Evolutionary conservation across 2,329 filamentous ascomycete genomes (phyloP).

Genomic region (Lasiodiplodia hormozganensis): DNA sequence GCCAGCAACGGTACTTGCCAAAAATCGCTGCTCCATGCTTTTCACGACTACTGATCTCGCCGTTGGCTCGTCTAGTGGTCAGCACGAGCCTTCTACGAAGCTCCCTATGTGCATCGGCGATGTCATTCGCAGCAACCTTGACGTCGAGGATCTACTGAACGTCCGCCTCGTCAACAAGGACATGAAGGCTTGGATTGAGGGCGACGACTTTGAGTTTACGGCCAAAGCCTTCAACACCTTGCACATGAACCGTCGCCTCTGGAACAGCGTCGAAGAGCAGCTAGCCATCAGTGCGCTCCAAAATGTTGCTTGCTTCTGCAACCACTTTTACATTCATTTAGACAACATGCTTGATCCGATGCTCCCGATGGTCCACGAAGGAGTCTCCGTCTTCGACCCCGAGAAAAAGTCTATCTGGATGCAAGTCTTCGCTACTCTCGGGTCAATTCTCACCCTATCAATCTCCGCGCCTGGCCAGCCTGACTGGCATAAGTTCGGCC

Average conservation of each 20-base stretch:
- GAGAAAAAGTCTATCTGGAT: neutral
- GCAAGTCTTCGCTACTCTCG: neutral
- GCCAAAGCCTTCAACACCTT: constrained; percentile 1
- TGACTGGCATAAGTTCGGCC: constrained; percentile 7
- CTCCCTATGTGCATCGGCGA: neutral
- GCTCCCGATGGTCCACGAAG: neutral
- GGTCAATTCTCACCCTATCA: neutral
- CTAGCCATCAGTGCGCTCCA: neutral
- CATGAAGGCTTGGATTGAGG: constrained; percentile 17
- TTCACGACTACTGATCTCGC: neutral
- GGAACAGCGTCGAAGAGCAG: neutral
- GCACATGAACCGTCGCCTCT: neutral
- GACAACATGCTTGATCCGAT: neutral
- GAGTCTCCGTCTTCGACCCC: neutral
- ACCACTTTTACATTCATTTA: neutral
- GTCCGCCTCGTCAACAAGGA: constrained; percentile 5
- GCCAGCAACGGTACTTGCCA: neutral
- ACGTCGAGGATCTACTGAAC: constrained; percentile 2
- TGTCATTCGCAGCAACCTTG: neutral
- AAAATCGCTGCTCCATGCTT: neutral
- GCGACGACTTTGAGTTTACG: neutral
- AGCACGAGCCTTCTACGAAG: neutral
- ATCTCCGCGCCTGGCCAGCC: constrained; percentile 12
- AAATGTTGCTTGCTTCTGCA: constrained; percentile 4
- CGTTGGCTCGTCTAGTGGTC: neutral